A percentile compares a stretch with the other conserved stretches of the same genome.
Evolutionary conservation across 2,329 filamentous ascomycete genomes (phyloP).

Genomic region (Metarhizium brunneum): DNA sequence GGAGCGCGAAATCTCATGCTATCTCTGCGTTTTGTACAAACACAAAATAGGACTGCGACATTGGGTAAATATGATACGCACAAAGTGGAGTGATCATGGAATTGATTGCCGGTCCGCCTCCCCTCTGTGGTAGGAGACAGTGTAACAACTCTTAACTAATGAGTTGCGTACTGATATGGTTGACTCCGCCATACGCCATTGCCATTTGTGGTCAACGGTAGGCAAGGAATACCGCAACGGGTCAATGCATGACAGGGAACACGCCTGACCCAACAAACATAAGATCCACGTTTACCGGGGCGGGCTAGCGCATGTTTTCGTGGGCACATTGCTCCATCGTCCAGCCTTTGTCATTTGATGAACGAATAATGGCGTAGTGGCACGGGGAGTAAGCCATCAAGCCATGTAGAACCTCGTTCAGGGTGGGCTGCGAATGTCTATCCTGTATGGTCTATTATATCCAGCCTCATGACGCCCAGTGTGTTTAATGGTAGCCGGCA

Average conservation of each 20-base stretch:
- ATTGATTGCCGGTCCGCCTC: no score
- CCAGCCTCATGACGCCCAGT: background rate
- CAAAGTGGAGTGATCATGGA: no score
- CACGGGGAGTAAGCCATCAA: background rate
- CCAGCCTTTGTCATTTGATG: background rate
- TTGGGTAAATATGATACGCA: no score
- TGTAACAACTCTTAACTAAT: no score
- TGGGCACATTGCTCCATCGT: background rate
- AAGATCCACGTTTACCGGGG: no score
- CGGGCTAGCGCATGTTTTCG: no score
- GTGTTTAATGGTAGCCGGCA: background rate
- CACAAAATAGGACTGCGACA: no score
- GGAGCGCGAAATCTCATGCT: no score
- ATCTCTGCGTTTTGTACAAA: no score
- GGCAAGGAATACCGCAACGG: background rate
- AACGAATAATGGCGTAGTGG: background rate
- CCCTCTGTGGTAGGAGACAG: no score
- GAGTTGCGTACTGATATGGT: no score
- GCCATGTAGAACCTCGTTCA: background rate
- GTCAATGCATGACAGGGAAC: background rate
- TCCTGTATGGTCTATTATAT: background rate
- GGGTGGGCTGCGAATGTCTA: background rate
- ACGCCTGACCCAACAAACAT: background rate
- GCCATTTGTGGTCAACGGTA: background rate
- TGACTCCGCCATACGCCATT: no score